Base-by-base conservation (phyloP, 1,139 yeast species). In the Chernovozyma sophiae-reginae region DNA sequence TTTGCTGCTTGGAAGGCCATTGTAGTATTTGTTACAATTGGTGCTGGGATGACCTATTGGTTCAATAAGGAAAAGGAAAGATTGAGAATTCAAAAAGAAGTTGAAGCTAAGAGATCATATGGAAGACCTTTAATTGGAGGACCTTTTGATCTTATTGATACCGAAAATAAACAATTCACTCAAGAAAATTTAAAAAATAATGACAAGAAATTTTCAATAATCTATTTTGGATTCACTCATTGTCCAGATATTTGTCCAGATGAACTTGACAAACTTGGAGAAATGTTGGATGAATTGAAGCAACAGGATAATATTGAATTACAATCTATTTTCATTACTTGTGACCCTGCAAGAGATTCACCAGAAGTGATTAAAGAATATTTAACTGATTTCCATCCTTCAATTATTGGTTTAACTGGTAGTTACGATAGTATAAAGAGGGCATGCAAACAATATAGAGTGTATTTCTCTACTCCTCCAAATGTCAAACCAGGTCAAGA, bases 201-300 rank as follows among this genome's bases (percentile, higher is more conserved):
- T 39, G 44, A 60, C 3, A 65, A 63, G 45, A 80, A 77, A 57
- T 92, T 86, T 58, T 77, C 89, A 11, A 68, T 92, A 37, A 59
- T 92, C 14, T 92, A 92, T 61, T 92, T 92, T 62, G 98, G 98
- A 0, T 92, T 92, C 66, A 85, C 96, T 4, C 90, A 89, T 62
- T 92, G 98, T 63, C 98, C 98, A 6, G 98, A 92, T 60, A 89
- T 92, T 36, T 92, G 98, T 60, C 98, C 98, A 8, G 97, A 92
- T 56, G 98, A 92, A 60, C 74, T 92, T 45, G 98, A 92, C 56
- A 87, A 90, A 55, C 72, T 92, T 58, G 86, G 95, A 2, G 73
- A 77, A 25, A 86, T 94, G 76, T 63, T 92, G 47, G 76, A 80
- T 36, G 76, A 70, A 18, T 68, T 86, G 52, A 77, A 82, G 49